phyloP scores from a whole-genome alignment of 768 basidiomycete species.

The Tulasnella sp. region DNA sequence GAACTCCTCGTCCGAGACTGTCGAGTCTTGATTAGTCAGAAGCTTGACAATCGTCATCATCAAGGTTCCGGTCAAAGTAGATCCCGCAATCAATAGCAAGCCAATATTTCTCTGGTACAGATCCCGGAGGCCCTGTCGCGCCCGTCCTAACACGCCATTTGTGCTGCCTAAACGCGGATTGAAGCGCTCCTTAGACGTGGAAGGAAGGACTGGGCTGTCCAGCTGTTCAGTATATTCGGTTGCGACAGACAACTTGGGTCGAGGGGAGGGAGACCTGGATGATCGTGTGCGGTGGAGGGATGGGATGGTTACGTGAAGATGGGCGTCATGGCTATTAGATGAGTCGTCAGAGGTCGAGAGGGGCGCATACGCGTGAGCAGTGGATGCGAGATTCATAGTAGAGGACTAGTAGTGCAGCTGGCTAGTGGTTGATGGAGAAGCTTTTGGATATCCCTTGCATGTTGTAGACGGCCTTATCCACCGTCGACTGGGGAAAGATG shows the following conservation, averaged over 20 bases:
- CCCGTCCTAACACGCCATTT: neutral
- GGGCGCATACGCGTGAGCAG: neutral
- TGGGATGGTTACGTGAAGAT: neutral
- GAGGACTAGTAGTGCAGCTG: neutral
- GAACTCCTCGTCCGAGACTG: neutral
- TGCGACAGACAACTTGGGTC: neutral
- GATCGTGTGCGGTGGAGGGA: neutral
- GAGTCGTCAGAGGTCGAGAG: neutral
- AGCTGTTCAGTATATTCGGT: neutral
- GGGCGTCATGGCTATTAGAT: neutral
- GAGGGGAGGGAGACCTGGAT: neutral
- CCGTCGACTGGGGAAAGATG: neutral
- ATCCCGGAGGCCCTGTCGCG: neutral
- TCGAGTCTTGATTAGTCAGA: neutral
- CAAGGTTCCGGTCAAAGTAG: neutral
- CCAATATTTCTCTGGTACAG: constrained; percentile 4
- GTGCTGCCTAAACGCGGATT: neutral
- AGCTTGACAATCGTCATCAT: constrained; percentile 9
- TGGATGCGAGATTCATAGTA: neutral
- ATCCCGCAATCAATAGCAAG: constrained; percentile 1
- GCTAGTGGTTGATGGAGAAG: neutral
- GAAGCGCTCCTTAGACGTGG: neutral
- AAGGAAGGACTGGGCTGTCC: neutral
- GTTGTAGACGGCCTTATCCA: neutral
- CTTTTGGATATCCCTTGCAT: too few species aligned